phyloP scores from a whole-genome alignment of 768 basidiomycete species.

The Roridomyces roridus region DNA sequence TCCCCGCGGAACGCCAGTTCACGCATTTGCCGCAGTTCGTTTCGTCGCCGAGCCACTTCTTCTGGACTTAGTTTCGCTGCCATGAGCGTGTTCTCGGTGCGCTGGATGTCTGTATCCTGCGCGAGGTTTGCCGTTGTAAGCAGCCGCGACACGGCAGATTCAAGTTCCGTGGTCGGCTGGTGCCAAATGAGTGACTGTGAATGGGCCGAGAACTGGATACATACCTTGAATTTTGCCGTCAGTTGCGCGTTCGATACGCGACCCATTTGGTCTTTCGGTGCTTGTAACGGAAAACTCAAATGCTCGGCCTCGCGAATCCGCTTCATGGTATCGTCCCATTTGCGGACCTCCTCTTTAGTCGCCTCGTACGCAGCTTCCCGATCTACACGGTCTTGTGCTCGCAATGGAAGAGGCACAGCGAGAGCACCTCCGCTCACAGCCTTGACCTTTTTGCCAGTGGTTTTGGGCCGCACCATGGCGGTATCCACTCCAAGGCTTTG shows the following conservation, averaged over 20 bases:
- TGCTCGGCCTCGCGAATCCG: constrained; percentile 91
- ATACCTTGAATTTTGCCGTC: constrained; percentile 84
- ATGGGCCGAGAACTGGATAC: constrained; percentile 7
- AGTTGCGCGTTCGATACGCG: constrained; percentile 77
- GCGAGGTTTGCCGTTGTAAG: constrained; percentile 77
- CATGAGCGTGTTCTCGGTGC: constrained; percentile 72
- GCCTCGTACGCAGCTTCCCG: constrained; percentile 94
- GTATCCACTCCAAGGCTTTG: constrained; percentile 44
- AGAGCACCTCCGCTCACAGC: constrained; percentile 42
- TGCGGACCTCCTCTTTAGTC: constrained; percentile 90
- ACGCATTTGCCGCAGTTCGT: constrained; percentile 85
- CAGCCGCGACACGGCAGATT: constrained; percentile 82
- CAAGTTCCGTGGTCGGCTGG: constrained; percentile 84
- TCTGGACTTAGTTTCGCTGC: constrained; percentile 85
- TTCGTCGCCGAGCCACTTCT: constrained; percentile 82
- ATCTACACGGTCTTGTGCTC: constrained; percentile 88
- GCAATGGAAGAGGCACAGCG: constrained; percentile 83
- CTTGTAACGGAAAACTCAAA: constrained; percentile 86
- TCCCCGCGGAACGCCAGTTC: constrained; percentile 95
- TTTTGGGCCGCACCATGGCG: constrained; percentile 24
- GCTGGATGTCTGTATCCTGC: constrained; percentile 77
- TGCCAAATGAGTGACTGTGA: neutral
- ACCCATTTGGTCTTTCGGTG: constrained; percentile 45
- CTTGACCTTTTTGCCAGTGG: constrained; percentile 62
- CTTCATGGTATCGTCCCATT: constrained; percentile 94